Evolutionary conservation across 768 basidiomycete genomes (phyloP), one percentile per base, ranked within the genome.

Genomic region (Floccularia luteovirens): DNA sequence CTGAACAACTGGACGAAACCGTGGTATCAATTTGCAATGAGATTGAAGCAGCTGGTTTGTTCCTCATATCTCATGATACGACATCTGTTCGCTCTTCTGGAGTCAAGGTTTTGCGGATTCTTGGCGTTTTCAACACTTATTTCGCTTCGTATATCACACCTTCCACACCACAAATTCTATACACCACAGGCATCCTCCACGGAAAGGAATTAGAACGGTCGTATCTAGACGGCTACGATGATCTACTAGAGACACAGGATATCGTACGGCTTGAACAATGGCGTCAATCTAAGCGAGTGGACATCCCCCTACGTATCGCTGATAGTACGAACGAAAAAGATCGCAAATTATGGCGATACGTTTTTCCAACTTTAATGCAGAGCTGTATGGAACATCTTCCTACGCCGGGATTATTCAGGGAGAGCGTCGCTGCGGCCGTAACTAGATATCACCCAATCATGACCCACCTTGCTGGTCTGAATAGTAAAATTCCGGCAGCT

Each of bases 361-460:
- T 86, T 35, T 85, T 77, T 47, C 82, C 89, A 3, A 54, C 65
- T 8, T 71, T 90, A 49, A 65, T 88, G 42, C 75, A 74, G 36
- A 55, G 63, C 2, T 77, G 74, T 41, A 64, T 74, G 54, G 68
- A 79, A 14, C 59, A 70, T 36, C 62, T 70, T 13, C 52, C 61
- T 5, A 64, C 74, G 4, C 50, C 81, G 20, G 53, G 57, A 2
- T 57, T 66, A 5, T 74, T 86, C 51, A 72, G 89, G 36, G 82
- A 82, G 39, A 69, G 72, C 27, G 52, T 90, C 4, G 76, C 82
- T 37, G 79, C 82, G 5, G 77, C 84, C 2, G 76, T 75, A 7
- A 67, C 77, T 8, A 74, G 83, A 24, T 86, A 79, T 48, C 85
- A 89, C 46, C 75, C 80, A 5, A 65, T 68, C 1, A 85, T 91